Base-by-base conservation (phyloP, 2,329 filamentous ascomycete species). In the Phaeosphaeriaceae sp. region DNA sequence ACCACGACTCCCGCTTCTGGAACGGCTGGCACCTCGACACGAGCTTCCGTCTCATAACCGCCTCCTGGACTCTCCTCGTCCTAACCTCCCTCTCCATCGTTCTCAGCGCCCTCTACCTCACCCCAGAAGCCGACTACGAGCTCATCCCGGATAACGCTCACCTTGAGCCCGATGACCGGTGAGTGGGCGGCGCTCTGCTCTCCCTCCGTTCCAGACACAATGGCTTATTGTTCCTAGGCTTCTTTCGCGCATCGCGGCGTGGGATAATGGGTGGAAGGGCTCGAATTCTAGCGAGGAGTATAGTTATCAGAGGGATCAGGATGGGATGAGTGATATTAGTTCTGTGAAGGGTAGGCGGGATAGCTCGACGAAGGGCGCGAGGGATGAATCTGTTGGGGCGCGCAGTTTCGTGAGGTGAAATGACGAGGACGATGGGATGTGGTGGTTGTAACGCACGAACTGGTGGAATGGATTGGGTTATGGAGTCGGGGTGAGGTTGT, bases 71-170 rank as follows among this genome's bases (percentile, higher is more conserved):
- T 45, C 68, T 85, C 3, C 74, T 83, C 51, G 58, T 82, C 28
- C 53, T 85, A 13, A 80, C 83, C 48, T 79, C 78, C 0, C 67
- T 79, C 12, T 85, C 83, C 11, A 77, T 97, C 45, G 77, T 82
- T 1, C 75, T 85, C 9, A 88, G 89, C 1, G 88, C 87, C 4
- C 84, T 86, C 50, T 73, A 88, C 17, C 77, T 96, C 35, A 88
- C 90, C 1, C 82, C 85, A 0, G 92, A 97, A 70, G 90, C 89
- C 64, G 92, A 90, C 47, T 97, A 96, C 76, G 90, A 96, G 70
- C 83, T 90, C 54, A 90, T 86, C 67, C 85, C 78, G 23, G 64
- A 71, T 40, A 50, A 60, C 35, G 49, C 58, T n/a, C n/a, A n/a
- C 29, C 42, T 63, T 30, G 62, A 66, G 45, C 66, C 68, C 49